Conservation (phyloP, 495 filamentous ascomycete species). For the Penicillium longicatenatum region DNA sequence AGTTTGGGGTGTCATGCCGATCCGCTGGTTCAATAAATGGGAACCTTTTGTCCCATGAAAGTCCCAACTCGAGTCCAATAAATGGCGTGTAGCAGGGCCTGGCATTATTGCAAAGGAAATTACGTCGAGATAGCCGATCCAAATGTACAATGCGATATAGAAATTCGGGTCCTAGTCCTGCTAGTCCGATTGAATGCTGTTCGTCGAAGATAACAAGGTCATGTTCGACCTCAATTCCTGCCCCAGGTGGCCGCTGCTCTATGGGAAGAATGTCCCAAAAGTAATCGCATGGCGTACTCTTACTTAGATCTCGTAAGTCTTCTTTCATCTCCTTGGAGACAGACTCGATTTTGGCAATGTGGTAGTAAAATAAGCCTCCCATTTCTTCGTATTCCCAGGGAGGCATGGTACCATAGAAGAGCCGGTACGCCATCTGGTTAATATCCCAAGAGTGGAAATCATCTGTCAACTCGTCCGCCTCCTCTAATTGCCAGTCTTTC, state of each 20-base stretch:
- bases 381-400: slow-evolving; percentile 26
- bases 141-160: slow-evolving; percentile 15
- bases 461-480: too few relatives aligned
- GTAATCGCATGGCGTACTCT: background rate
- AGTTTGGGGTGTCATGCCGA: slow-evolving; percentile 12
- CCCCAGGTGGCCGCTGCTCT: slow-evolving; percentile 10
- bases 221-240: slow-evolving; percentile 10
- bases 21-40: slow-evolving; percentile 21
- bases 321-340: slow-evolving; percentile 16
- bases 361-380: slow-evolving; percentile 14
- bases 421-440: slow-evolving; percentile 5
- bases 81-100: background rate
- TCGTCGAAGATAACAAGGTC: background rate
- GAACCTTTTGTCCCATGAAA: background rate
- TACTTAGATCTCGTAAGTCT: slow-evolving; percentile 11
- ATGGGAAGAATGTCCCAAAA: slow-evolving; percentile 13
- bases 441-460: too few relatives aligned
- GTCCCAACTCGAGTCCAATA: background rate
- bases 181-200: background rate
- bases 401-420: slow-evolving; percentile 21
- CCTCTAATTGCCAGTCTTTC: too few relatives aligned
- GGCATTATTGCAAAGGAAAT: slow-evolving; percentile 13
- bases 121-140: slow-evolving; percentile 11
- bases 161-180: slow-evolving; percentile 11
- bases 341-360: slow-evolving; percentile 5